phyloP scores from a whole-genome alignment of 352 stramenopile species.

The Peronospora destructor region DNA sequence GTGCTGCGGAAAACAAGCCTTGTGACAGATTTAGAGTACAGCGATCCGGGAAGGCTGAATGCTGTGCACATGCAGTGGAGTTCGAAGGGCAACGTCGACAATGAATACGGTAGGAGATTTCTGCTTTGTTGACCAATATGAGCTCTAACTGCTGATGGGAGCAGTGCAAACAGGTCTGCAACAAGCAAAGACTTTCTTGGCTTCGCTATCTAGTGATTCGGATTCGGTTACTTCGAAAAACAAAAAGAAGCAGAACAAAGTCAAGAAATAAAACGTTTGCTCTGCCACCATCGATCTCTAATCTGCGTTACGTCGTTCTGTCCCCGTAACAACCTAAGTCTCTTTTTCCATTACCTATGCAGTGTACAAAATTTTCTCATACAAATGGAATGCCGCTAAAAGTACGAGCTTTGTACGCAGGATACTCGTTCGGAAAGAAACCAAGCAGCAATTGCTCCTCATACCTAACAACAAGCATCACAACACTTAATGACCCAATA shows the following conservation, averaged over 20 bases:
- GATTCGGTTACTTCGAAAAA: slow-evolving; percentile 18
- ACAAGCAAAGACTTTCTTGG: slow-evolving; percentile 13
- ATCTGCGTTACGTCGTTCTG: slow-evolving; percentile 6
- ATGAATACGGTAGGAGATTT: slow-evolving; percentile 37
- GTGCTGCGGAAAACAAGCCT: slow-evolving; percentile 47
- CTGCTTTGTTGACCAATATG: neutral
- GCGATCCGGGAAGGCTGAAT: slow-evolving; percentile 32
- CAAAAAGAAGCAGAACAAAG: slow-evolving; percentile 43
- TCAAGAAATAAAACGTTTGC: slow-evolving; percentile 16
- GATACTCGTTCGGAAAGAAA: slow-evolving; percentile 92
- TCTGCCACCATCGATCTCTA: slow-evolving; percentile 3
- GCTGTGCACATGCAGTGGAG: slow-evolving; percentile 42
- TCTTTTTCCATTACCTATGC: neutral
- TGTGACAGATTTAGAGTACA: slow-evolving; percentile 48
- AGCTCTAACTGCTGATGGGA: slow-evolving; percentile 1
- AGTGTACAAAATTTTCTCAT: slow-evolving; percentile 11
- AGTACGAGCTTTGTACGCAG: slow-evolving; percentile 79
- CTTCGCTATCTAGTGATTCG: slow-evolving; percentile 2
- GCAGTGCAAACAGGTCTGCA: slow-evolving; percentile 40
- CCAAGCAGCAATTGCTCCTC: slow-evolving; percentile 88
- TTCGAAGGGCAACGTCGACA: slow-evolving; percentile 39
- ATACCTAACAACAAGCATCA: slow-evolving; percentile 44
- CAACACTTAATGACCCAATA: neutral
- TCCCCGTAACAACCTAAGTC: neutral
- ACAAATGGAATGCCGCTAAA: slow-evolving; percentile 92